Evolutionary conservation across 495 filamentous ascomycete genomes (phyloP).

Genomic region (Pseudoneurospora amorphoporcata): DNA sequence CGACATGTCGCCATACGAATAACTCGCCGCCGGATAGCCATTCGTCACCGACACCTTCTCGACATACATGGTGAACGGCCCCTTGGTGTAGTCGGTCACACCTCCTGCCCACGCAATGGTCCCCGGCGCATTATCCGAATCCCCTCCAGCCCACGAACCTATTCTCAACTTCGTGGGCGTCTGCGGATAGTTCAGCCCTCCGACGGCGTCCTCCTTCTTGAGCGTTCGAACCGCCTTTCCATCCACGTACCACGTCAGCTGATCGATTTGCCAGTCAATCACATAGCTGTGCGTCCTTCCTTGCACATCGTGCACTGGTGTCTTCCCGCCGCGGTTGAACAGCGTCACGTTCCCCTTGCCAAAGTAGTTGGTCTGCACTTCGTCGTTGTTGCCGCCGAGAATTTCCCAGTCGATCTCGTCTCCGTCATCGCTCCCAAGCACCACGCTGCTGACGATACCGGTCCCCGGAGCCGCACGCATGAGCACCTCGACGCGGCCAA

Average conservation of each 20-base stretch:
- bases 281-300: conserved; percentile 67
- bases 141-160: conserved; percentile 75
- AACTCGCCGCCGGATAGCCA: conserved; percentile 56
- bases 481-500: conserved; percentile 56
- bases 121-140: conserved; percentile 52
- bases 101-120: conserved; percentile 87
- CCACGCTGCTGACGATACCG: conserved; percentile 69
- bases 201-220: conserved; percentile 44
- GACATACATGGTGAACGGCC: conserved; percentile 73
- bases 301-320: conserved; percentile 47
- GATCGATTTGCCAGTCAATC: conserved; percentile 66
- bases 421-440: conserved; percentile 76
- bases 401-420: conserved; percentile 93
- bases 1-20: conserved; percentile 55
- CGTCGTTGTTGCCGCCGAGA: conserved; percentile 49
- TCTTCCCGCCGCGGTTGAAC: conserved; percentile 61
- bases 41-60: conserved; percentile 61
- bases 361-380: conserved; percentile 85
- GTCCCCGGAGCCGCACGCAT: conserved; percentile 53
- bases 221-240: conserved; percentile 56
- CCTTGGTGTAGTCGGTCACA: conserved; percentile 56
- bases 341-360: conserved; percentile 73
- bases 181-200: conserved; percentile 66
- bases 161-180: conserved; percentile 74
- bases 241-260: conserved; percentile 71